Evolutionary conservation across 1,139 yeast species (phyloP), one percentile per base, ranked within the genome.

Genomic region (Kodamaea plutei): DNA sequence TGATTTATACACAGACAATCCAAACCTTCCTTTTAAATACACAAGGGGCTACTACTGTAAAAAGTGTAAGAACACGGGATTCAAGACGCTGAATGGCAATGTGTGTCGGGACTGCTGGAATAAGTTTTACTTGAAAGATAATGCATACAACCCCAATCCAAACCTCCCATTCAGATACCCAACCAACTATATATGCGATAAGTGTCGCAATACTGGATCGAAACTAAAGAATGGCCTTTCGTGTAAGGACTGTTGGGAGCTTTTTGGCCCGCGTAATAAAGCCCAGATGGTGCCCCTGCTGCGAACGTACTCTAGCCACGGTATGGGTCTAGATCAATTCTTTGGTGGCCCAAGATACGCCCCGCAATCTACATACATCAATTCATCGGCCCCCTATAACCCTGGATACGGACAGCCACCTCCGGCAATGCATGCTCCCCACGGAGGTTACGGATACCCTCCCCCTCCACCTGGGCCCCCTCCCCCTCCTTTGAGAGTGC

Each of bases 131-230:
- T 41, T 62, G 27, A 39, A 39, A 7, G 37, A 46, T 11, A 38
- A 58, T 31, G 60, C 64, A 11, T 66, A 62, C 40, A 66, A 66
- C 40, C 73, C 73, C 21, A 64, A 63, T 37, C 56, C 61, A 0
- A 29, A 42, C 1, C 48, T 66, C n/a, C 59, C 67, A 1, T 65
- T 60, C 49, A 56, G 56, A 30, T 85, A 83, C 47, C 94, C 95
- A 1, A 55, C 45, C 2, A 66, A 76, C 2, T 80, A 64, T 50
- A 60, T 64, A 40, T 87, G 96, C 49, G 58, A 62, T 6, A 81
- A 80, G 47, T 87, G 96, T 58, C 61, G 70, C 35, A 87, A 87
- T 49, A 82, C 93, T 0, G 95, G 95, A 0, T 61, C 63, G 45
- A 83, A 83, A 55, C 28, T 39, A 26, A 79, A 76, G 47, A 79